phyloP scores from a whole-genome alignment of 352 stramenopile species.

The Albugo candida region DNA sequence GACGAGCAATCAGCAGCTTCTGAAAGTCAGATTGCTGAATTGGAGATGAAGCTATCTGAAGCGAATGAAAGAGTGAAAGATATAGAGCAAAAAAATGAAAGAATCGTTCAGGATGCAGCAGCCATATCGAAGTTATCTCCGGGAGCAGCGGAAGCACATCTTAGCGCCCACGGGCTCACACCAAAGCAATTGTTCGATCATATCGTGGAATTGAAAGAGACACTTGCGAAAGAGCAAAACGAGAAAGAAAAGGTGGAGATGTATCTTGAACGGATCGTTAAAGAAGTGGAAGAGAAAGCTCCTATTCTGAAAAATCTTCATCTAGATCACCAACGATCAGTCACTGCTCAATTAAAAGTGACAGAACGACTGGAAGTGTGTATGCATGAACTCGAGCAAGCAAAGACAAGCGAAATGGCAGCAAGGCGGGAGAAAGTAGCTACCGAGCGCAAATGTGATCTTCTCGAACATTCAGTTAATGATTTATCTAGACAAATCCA shows the following conservation, averaged over 20 bases:
- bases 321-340: constrained; percentile 76
- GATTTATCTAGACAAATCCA: constrained; percentile 87
- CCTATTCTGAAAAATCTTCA: constrained; percentile 78
- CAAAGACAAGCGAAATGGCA: constrained; percentile 43
- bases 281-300: constrained; percentile 83
- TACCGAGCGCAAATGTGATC: constrained; percentile 47
- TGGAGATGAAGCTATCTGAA: constrained; percentile 34
- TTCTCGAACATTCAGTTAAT: constrained; percentile 61
- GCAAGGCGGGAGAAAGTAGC: constrained; percentile 37
- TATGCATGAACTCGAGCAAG: constrained; percentile 50
- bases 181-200: constrained; percentile 82
- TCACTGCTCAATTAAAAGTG: constrained; percentile 64
- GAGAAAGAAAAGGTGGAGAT: constrained; percentile 81
- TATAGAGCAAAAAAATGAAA: constrained; percentile 41
- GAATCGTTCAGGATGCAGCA: constrained; percentile 25
- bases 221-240: constrained; percentile 46
- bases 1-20: constrained; percentile 34
- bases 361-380: constrained; percentile 43
- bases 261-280: constrained; percentile 81
- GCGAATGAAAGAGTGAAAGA: constrained; percentile 30
- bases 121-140: constrained; percentile 37
- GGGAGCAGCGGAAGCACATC: constrained; percentile 34
- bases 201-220: constrained; percentile 75
- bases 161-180: constrained; percentile 41
- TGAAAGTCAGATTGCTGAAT: constrained; percentile 26